Percentiles rank a stretch among this genome's conserved stretches.
Conservation (phyloP, 139 green algal species). For the Chlorella ohadii region DNA sequence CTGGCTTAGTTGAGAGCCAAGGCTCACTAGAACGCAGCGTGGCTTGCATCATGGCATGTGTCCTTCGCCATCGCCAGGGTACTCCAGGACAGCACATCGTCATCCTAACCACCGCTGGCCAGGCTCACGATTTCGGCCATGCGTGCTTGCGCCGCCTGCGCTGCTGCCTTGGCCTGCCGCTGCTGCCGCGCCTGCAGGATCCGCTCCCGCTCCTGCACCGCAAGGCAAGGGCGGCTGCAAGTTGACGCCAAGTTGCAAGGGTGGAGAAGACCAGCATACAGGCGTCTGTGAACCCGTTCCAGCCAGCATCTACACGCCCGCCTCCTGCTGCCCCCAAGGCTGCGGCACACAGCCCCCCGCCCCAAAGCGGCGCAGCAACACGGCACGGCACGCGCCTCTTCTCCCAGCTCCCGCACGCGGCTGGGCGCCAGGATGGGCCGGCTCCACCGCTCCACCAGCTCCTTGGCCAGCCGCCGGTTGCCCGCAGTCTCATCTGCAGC, state of each 20-base stretch:
- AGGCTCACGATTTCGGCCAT: background rate
- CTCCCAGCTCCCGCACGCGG: slow-evolving; percentile 39
- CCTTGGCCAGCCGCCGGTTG: slow-evolving; percentile 64
- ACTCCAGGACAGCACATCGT: too few species aligned
- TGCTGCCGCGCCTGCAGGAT: slow-evolving; percentile 41
- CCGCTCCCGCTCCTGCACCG: slow-evolving; percentile 31
- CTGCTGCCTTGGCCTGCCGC: slow-evolving; percentile 4
- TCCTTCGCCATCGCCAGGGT: too few species aligned
- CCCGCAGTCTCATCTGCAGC: slow-evolving; percentile 58
- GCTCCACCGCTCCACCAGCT: slow-evolving; percentile 75
- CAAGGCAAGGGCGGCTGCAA: background rate
- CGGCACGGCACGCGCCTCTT: background rate
- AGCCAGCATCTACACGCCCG: too few species aligned
- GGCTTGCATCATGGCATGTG: too few species aligned
- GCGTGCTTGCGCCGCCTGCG: background rate
- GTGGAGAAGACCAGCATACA: too few species aligned
- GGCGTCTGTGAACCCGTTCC: too few species aligned
- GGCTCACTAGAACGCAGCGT: too few species aligned
- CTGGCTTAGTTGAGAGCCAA: too few species aligned
- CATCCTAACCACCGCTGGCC: background rate
- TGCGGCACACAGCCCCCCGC: too few species aligned
- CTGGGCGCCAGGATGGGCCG: slow-evolving; percentile 68
- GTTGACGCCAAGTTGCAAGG: too few species aligned
- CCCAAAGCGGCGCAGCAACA: too few species aligned
- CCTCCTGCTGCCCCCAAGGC: too few species aligned